Conservation (phyloP, 1,284 basidiomycete species). For the Cutaneotrichosporon cyanovorans region DNA sequence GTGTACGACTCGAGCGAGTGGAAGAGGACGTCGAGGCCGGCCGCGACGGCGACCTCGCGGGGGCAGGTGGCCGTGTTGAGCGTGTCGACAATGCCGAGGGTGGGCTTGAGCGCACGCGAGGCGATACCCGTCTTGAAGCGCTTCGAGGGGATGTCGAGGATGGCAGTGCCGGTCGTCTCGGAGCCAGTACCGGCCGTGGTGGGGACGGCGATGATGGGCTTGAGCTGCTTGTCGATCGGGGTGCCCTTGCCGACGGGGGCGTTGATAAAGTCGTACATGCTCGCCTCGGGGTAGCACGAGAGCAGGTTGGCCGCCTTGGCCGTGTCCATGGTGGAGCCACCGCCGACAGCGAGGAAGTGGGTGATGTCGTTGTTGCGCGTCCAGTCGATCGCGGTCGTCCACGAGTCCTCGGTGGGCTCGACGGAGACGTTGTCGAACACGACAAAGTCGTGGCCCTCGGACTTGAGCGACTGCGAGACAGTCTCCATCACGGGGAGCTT, state of each 20-base stretch:
- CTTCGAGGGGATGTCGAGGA: constrained; percentile 73
- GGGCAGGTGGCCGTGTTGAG: constrained; percentile 76
- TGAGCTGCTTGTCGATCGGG: constrained; percentile 66
- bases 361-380: constrained; percentile 77
- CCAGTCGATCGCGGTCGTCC: constrained; percentile 72
- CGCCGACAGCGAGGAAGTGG: constrained; percentile 91
- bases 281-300: constrained; percentile 70
- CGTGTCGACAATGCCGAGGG: constrained; percentile 78
- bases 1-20: constrained; percentile 75
- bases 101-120: constrained; percentile 80
- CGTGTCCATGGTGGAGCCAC: constrained; percentile 92
- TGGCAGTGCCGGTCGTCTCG: constrained; percentile 96
- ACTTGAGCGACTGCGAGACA: constrained; percentile 44
- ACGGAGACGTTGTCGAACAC: constrained; percentile 77
- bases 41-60: constrained; percentile 79
- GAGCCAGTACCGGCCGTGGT: constrained; percentile 95
- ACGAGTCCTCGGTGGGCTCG: constrained; percentile 77
- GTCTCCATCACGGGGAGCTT: constrained; percentile 74
- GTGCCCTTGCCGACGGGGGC: constrained; percentile 89
- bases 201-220: constrained; percentile 85
- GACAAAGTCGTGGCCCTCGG: constrained; percentile 55
- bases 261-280: constrained; percentile 93
- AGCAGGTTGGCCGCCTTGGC: constrained; percentile 89
- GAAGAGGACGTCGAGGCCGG: constrained; percentile 89
- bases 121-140: constrained; percentile 96